Evolutionary conservation across 2,329 filamentous ascomycete genomes (phyloP).

Genomic region (Juglanconis oblonga): DNA sequence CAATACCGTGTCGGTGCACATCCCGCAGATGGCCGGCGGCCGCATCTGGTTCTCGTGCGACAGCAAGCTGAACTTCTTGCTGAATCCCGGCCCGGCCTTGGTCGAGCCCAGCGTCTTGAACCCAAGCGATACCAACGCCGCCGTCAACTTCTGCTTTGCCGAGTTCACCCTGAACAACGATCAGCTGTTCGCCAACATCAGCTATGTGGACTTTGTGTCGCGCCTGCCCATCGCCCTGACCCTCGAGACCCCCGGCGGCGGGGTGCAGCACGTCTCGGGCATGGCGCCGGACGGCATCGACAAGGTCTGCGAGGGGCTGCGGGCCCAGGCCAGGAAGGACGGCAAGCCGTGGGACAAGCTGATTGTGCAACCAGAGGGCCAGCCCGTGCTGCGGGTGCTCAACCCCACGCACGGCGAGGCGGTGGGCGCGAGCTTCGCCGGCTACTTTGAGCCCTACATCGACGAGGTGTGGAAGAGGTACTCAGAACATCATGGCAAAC

Average conservation of each 20-base stretch:
- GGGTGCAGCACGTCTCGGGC: slow-evolving; percentile 52
- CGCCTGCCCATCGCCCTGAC: slow-evolving; percentile 52
- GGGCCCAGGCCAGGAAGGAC: slow-evolving; percentile 53
- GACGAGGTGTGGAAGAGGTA: slow-evolving; percentile 41
- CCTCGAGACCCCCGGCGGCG: slow-evolving; percentile 40
- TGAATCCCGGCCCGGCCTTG: slow-evolving; percentile 64
- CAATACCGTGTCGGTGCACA: slow-evolving; percentile 49
- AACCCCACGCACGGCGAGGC: slow-evolving; percentile 42
- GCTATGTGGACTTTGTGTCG: slow-evolving; percentile 63
- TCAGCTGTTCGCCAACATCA: slow-evolving; percentile 63
- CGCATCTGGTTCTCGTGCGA: slow-evolving; percentile 62
- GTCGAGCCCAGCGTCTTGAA: slow-evolving; percentile 69
- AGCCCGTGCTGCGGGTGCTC: slow-evolving; percentile 36
- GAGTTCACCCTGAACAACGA: slow-evolving; percentile 58
- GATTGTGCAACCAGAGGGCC: slow-evolving; percentile 31
- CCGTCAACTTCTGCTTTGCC: slow-evolving; percentile 54
- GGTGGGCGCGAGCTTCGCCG: slow-evolving; percentile 40
- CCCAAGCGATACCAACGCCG: slow-evolving; percentile 51
- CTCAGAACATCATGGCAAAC: slow-evolving; percentile 19
- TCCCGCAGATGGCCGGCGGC: slow-evolving; percentile 63
- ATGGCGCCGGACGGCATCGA: slow-evolving; percentile 56
- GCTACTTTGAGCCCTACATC: slow-evolving; percentile 42
- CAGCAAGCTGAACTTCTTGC: slow-evolving; percentile 53
- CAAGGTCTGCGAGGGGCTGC: slow-evolving; percentile 50
- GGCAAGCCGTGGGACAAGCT: slow-evolving; percentile 61